Evolutionary conservation across 2,329 filamentous ascomycete species (phyloP), one percentile per base, ranked within the genome.

Genomic region (Clarireedia monteithiana): DNA sequence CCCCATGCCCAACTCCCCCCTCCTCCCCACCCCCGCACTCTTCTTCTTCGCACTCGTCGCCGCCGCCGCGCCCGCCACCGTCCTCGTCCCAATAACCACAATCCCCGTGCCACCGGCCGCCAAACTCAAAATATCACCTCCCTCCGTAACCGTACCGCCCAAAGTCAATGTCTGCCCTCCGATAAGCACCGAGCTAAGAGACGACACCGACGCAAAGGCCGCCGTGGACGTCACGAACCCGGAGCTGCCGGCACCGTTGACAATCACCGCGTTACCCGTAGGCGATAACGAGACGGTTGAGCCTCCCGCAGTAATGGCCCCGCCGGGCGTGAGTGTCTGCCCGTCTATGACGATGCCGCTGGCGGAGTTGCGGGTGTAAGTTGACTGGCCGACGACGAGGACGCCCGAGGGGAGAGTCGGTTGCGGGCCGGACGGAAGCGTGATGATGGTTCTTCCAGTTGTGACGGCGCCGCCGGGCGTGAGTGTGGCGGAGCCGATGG

Each of bases 91-190:
- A 12, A 67, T 58, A 17, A 66, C 60, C 15, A 62, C 55, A 4
- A 66, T 55, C 1, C 58, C 59, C 0, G 58, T 63, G 4, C 64
- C 63, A 6, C 55, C 52, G 4, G 62, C 57, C 7, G 62, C 60
- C n/a, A 68, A 53, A 53, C 57, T 61, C 15, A 67, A 53, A 1
- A 68, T 61, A 20, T 68, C 64, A 3, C 62, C 62, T 4, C 66
- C 66, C 10, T 67, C 60, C 0, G 66, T 68, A 9, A 67, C 55
- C 4, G 45, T 50, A 4, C 64, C 65, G 5, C 65, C 64, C 15
- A 59, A 54, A 2, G 62, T 67, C n/a, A 68, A 57, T 0, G 63
- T 67, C 55, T 67, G 59, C 2, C 64, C 63, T 0, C 56, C 65
- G 14, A 68, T 60, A 1, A 59, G 38, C 6, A 66, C 12, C 38